Base-by-base conservation (phyloP, 2,329 filamentous ascomycete genomes). In the Nothopassalora personata region DNA sequence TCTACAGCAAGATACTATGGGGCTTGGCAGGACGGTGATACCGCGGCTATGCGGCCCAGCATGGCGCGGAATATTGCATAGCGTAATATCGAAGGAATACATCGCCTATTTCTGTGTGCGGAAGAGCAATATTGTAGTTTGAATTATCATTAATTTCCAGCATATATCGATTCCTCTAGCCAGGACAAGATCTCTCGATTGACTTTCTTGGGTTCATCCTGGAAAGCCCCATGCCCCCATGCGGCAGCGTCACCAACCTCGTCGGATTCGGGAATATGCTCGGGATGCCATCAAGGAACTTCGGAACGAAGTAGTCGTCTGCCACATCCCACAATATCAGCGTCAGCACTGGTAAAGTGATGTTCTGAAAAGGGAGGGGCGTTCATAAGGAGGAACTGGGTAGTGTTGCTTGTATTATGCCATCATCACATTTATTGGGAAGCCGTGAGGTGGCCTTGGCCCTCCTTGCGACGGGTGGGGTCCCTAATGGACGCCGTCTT, bases 401-500 rank as follows among this genome's bases (percentile, higher is more conserved):
- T 52, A 57, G 4, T 52, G 52, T 46, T 52, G 30, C 48, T 52
- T 57, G 28, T 57, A 52, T 7, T 57, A 57, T 43, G 47, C 54
- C 54, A 57, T 57, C 54, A 57, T 57, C 23, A 47, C 54, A 5
- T 57, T 57, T 2, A 57, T 46, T 4, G 54, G 47, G 54, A 57
- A 1, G 54, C 54, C 8, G 47, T 33, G 2, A 57, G 34, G 39
- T 57, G 52, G 2, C 52, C 54, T 19, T 57, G 28, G 3, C 52
- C 51, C 54, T 57, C 54, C 46, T 57, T 52, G 1, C 46, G 5
- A 46, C 54, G 47, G 18, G 47, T 27, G 8, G 54, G 54, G 10
- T 57, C 46, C 39, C 54, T 9, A 18, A 57, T 57, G 48, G 36
- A 39, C 5, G 23, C 30, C 18, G 54, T 36, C 15, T 57, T 57